A percentile compares a stretch with the other conserved stretches of the same genome.
phyloP scores from a whole-genome alignment of 2,329 filamentous ascomycete genomes.

The Botrytis cinerea region DNA sequence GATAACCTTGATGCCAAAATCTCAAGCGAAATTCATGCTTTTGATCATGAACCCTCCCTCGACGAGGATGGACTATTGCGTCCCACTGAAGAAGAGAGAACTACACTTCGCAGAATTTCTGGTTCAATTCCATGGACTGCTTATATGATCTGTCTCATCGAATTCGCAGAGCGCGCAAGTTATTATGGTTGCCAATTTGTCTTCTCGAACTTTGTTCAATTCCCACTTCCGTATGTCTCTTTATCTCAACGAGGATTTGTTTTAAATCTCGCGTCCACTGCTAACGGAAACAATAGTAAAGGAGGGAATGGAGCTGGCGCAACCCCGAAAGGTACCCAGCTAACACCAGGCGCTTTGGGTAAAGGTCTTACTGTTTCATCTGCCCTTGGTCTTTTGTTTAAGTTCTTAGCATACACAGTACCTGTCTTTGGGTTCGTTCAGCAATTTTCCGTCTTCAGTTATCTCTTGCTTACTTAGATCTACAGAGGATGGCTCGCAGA shows the following conservation, averaged over 20 bases:
- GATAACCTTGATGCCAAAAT: conserved; percentile 21
- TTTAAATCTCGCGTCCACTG: background rate
- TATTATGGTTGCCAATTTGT: conserved; percentile 69
- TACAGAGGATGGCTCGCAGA: conserved; percentile 58
- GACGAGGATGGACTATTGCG: conserved; percentile 19
- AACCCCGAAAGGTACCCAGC: conserved; percentile 41
- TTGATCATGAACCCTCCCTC: conserved; percentile 11
- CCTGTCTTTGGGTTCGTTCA: conserved; percentile 35
- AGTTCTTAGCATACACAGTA: conserved; percentile 51
- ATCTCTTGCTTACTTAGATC: conserved; percentile 35
- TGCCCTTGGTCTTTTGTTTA: conserved; percentile 54
- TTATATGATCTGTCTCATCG: conserved; percentile 71
- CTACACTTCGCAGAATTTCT: conserved; percentile 61
- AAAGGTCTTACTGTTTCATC: conserved; percentile 56
- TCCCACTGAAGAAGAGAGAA: conserved; percentile 60
- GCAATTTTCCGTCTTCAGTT: conserved; percentile 41
- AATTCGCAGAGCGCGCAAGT: conserved; percentile 75
- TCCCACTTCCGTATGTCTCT: conserved; percentile 50
- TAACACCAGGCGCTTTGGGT: conserved; percentile 59
- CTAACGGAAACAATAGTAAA: conserved; percentile 20
- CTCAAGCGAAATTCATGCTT: conserved; percentile 3
- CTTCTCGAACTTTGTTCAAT: conserved; percentile 65
- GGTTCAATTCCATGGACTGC: conserved; percentile 66
- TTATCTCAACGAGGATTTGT: background rate
- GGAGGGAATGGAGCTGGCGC: conserved; percentile 46